Base-by-base conservation (phyloP, 805 yeast genomes). In the Metschnikowia dekortorum region DNA sequence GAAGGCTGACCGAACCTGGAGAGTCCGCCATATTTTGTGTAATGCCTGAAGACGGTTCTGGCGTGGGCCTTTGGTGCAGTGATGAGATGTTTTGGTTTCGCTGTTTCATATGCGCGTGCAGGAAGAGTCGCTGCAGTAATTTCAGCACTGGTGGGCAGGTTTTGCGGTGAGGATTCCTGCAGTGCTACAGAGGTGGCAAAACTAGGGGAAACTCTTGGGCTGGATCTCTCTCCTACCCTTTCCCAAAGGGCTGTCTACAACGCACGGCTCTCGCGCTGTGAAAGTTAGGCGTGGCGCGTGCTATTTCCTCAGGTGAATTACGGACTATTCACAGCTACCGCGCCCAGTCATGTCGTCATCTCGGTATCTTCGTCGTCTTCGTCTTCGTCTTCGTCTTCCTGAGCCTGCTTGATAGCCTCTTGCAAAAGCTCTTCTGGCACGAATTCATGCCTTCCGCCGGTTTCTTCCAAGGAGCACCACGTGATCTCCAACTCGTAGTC, bases 401-500 rank as follows among this genome's bases (percentile, higher is more conserved):
- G 85, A 4, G 98, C 98, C 55, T 76, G 82, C 62, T 82, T 81
- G 61, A 83, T 82, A 14, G 98, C 99, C 68, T 88, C 96, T 46
- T 82, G 82, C 48, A 90, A 74, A 56, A 92, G 68, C 14, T 82
- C 92, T 39, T 80, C 83, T 26, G 96, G 96, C 39, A 94, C 88
- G 58, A 81, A 79, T 65, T 83, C 80, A 67, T 94, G 98, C 52
- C 74, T 66, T 14, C 97, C 95, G 5, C 78, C 79, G 6, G 97
- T 92, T 62, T 85, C 92, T 30, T 80, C 78, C 35, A 66, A 63
- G 35, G 92, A 83, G 48, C 83, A 83, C 99, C 99, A 94, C 58
- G 94, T 81, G 62, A 94, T 78, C 65, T 94, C 99, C 56, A 94
- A 78, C 71, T 94, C 99, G 65, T 90, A 94, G 53, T 91, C 98